Conservation (phyloP, 2,329 filamentous ascomycete species). For the Penicillium vulpinum region DNA sequence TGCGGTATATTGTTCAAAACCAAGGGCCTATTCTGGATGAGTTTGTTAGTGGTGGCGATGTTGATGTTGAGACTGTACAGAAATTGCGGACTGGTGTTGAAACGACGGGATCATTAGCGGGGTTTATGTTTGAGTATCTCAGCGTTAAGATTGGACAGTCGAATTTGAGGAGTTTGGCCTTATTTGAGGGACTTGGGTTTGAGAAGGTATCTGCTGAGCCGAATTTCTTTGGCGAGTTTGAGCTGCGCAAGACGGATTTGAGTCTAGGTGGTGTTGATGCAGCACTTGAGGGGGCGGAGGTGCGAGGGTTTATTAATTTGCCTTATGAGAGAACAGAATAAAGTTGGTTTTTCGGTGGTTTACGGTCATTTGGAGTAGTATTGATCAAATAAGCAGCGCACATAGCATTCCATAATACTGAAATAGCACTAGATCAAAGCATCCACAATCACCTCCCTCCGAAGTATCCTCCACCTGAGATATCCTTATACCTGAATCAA, state of each 20-base stretch:
- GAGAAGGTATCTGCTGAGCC: constrained; percentile 48
- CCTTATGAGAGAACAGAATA: constrained; percentile 33
- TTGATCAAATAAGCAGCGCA: background rate
- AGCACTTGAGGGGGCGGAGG: constrained; percentile 32
- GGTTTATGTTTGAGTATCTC: constrained; percentile 45
- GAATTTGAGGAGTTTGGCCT: constrained; percentile 57
- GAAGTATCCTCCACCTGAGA: too few species aligned
- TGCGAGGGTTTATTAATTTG: constrained; percentile 42
- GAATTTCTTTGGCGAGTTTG: constrained; percentile 70
- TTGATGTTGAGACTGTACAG: constrained; percentile 12
- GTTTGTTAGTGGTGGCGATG: constrained; percentile 41
- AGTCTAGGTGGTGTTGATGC: constrained; percentile 25
- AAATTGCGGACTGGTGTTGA: constrained; percentile 17
- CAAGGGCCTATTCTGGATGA: constrained; percentile 58
- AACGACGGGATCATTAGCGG: background rate
- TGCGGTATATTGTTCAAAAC: constrained; percentile 65
- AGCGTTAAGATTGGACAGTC: constrained; percentile 62
- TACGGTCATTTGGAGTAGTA: background rate
- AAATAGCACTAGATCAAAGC: background rate
- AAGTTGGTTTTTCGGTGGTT: background rate
- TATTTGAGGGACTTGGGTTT: constrained; percentile 65
- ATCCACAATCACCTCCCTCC: background rate
- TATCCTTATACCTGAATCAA: background rate
- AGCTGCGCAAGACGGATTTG: constrained; percentile 51
- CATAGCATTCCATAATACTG: background rate